These are phyloP conservation scores for Venturia carpophila DNA, from an alignment of 2,329 filamentous ascomycete species.

Conservation along the genomic window DNA sequence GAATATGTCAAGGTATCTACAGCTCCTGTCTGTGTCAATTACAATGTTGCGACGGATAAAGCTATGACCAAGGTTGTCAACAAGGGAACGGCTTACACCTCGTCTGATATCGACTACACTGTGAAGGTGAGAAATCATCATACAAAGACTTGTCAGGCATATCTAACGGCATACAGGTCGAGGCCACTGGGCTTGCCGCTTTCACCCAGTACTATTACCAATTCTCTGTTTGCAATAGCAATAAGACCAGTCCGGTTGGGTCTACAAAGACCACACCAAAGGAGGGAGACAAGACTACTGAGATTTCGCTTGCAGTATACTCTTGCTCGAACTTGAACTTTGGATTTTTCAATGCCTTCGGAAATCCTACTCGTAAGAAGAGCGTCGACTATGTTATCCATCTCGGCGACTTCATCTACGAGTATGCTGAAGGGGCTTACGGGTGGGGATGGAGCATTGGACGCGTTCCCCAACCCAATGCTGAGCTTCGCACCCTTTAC, in stretches of 20 bases:
- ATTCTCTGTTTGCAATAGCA: constrained; percentile 59
- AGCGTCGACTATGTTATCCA: constrained; percentile 23
- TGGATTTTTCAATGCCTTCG: constrained; percentile 30
- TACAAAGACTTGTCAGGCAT: constrained; percentile 59
- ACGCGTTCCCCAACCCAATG: constrained; percentile 29
- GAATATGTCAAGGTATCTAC: constrained; percentile 43
- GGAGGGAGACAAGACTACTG: constrained; percentile 47
- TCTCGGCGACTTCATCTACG: constrained; percentile 40
- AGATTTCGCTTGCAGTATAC: constrained; percentile 59
- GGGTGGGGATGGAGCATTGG: constrained; percentile 30
- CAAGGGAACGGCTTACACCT: constrained; percentile 57
- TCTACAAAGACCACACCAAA: constrained; percentile 62
- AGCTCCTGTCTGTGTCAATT: constrained; percentile 60
- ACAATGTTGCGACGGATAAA: constrained; percentile 48
- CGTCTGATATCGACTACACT: constrained; percentile 67
- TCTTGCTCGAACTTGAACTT: constrained; percentile 43
- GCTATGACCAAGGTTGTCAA: constrained; percentile 44
- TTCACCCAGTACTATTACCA: constrained; percentile 64
- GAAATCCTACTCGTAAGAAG: constrained; percentile 23
- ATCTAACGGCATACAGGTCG: constrained; percentile 67
- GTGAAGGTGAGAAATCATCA: constrained; percentile 47
- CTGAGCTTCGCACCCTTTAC: constrained; percentile 36
- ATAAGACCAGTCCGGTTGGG: constrained; percentile 54
- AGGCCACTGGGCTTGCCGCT: constrained; percentile 53
- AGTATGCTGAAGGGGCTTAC: constrained; percentile 33